Base-by-base conservation (phyloP, 2,329 filamentous ascomycete species). In the Davidsoniella virescens region DNA sequence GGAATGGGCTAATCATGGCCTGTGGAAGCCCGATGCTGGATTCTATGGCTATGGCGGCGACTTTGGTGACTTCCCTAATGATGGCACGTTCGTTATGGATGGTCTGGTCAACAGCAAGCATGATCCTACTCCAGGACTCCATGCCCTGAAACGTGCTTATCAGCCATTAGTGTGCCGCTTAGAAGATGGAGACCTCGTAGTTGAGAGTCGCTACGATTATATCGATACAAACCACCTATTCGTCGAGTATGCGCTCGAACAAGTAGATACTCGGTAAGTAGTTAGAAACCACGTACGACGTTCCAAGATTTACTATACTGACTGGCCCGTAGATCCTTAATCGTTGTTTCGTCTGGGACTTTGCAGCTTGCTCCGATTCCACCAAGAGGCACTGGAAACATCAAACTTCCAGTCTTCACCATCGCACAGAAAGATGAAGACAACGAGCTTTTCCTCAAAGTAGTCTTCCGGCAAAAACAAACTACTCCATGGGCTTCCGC, bases 1-100 rank as follows among this genome's bases (percentile, higher is more conserved):
- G 76, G 76, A 80, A 56, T 80, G 76, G 76, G 71, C 69, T 0
- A 80, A 78, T 52, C 75, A 79, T 49, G 58, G 71, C 54, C 56
- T 76, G 53, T 59, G 72, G 4, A 65, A 66, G 6, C 64, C 64
- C 44, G 66, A 63, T 7, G 63, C 44, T 75, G 69, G 55, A 74
- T 72, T 39, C 29, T 44, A 37, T 60, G 76, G 66, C 0, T 80
- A 78, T 40, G 76, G 76, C 1, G 76, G 76, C 2, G 76, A 80
- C 57, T 80, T 78, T 59, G 72, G 71, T 2, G 76, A 80, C 45
- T 63, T 69, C 0, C 76, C 75, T 0, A 76, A 80, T 55, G 76
- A 80, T 56, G 65, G 63, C 1, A 75, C 73, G 50, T 81, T 80
- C 47, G 69, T 75, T 40, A 69, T 77, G 65, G 74, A 78, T 52